A percentile compares a stretch with the other conserved stretches of the same genome.
These are phyloP conservation scores for Aegle marmelos DNA, from an alignment of 345 rosid genomes.

Conservation along the genomic window DNA sequence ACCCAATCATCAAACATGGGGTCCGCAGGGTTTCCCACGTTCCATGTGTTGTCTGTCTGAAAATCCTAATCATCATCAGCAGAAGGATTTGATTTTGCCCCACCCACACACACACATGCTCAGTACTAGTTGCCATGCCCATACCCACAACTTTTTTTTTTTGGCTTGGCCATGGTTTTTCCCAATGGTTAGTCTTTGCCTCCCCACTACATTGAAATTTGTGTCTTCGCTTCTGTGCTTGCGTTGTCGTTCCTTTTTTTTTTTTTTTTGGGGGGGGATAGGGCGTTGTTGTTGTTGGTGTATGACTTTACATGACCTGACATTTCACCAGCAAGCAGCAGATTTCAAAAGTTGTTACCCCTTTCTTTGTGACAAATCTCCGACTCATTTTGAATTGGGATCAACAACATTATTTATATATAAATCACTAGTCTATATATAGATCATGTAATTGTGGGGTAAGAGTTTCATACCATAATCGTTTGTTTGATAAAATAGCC, in stretches of 20 bases:
- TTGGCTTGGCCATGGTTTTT: neutral
- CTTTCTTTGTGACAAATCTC: neutral
- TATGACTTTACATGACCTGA: neutral
- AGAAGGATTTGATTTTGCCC: neutral
- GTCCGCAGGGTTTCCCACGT: constrained; percentile 32
- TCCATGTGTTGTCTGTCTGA: constrained; percentile 21
- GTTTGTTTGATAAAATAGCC: too few relatives aligned
- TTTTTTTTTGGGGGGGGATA: too few relatives aligned
- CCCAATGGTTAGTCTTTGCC: neutral
- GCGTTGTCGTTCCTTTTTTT: neutral
- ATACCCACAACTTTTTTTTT: neutral
- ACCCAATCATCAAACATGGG: constrained; percentile 50
- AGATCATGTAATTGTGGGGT: neutral
- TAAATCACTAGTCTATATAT: neutral
- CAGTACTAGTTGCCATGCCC: neutral
- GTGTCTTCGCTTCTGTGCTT: neutral
- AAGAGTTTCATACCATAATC: neutral
- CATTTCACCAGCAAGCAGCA: constrained; percentile 7
- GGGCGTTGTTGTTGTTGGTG: neutral
- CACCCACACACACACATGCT: neutral
- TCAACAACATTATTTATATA: neutral
- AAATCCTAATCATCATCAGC: constrained; percentile 20
- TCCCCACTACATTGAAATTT: constrained; percentile 8
- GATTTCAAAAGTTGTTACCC: neutral
- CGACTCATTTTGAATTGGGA: neutral